Conservation (phyloP, 108 stramenopile species). For the Cyclotella choctawhatcheeana region DNA sequence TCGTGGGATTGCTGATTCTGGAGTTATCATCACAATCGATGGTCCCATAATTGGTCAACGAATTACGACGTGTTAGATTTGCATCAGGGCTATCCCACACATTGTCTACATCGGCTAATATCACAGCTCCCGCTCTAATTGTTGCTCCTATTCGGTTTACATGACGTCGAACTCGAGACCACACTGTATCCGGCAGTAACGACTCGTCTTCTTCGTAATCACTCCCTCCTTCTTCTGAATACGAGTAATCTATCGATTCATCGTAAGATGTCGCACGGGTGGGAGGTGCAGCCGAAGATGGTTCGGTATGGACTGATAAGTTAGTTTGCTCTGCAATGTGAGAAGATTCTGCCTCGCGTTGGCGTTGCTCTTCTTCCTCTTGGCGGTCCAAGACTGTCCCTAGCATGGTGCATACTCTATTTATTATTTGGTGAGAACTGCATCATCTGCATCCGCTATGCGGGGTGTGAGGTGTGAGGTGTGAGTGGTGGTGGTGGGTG, state of each 20-base stretch:
- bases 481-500: not conserved
- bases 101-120: conserved; percentile 79
- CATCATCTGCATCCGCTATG: not conserved
- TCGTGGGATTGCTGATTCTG: conserved; percentile 1
- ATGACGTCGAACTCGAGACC: not conserved
- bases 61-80: not conserved
- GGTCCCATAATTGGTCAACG: not conserved
- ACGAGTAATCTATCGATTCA: conserved; percentile 11
- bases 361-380: conserved; percentile 47
- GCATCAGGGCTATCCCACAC: conserved; percentile 75
- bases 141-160: conserved; percentile 1
- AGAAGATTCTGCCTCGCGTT: conserved; percentile 12
- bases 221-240: not conserved
- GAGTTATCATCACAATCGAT: conserved; percentile 11
- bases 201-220: conserved; percentile 9
- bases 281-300: not conserved
- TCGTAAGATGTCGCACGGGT: conserved; percentile 9
- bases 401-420: conserved; percentile 18
- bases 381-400: conserved; percentile 30
- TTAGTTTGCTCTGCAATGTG: too few relatives aligned
- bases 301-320: not conserved
- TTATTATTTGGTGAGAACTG: not conserved
- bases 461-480: not conserved
- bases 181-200: not conserved
- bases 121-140: conserved; percentile 41